These are phyloP conservation scores for Rhodotorula diobovata DNA, from an alignment of 768 basidiomycete genomes.

Conservation along the genomic window DNA sequence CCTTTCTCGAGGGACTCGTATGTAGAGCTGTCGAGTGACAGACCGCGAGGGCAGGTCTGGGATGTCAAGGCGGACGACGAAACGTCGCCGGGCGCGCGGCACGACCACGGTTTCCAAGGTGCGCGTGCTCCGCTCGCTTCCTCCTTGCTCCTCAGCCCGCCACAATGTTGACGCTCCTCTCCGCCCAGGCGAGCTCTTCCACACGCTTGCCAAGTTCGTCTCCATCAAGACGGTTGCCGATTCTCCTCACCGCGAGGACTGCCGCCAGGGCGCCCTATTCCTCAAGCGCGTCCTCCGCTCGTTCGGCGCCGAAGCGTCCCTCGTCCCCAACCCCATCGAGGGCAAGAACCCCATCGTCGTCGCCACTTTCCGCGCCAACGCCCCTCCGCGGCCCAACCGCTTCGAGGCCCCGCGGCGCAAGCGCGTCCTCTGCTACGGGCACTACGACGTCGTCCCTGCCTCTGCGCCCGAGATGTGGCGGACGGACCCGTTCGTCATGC, in stretches of 20 bases:
- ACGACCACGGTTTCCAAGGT: constrained; percentile 31
- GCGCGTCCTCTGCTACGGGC: constrained; percentile 89
- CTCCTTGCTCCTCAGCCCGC: too few species aligned
- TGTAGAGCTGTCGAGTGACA: not conserved
- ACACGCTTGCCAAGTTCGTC: constrained; percentile 57
- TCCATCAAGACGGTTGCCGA: constrained; percentile 78
- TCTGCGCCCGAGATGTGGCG: constrained; percentile 64
- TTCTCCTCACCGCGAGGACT: constrained; percentile 64
- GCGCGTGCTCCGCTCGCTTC: not conserved
- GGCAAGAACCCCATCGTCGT: constrained; percentile 76
- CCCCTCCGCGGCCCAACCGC: constrained; percentile 42
- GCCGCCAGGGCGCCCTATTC: constrained; percentile 90
- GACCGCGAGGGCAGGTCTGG: not conserved
- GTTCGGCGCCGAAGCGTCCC: constrained; percentile 69
- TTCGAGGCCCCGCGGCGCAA: constrained; percentile 51
- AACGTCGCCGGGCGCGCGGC: not conserved
- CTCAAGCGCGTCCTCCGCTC: constrained; percentile 80
- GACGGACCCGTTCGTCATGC: constrained; percentile 74
- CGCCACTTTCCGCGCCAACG: constrained; percentile 75
- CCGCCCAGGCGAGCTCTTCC: constrained; percentile 35
- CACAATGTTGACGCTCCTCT: too few species aligned
- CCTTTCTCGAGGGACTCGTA: not conserved
- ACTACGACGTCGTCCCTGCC: constrained; percentile 94
- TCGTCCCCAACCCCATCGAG: too few species aligned
- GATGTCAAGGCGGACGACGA: not conserved